Base-by-base conservation (phyloP, 371 early-diverging fungal species). In the Syncephalastrum sp. region DNA sequence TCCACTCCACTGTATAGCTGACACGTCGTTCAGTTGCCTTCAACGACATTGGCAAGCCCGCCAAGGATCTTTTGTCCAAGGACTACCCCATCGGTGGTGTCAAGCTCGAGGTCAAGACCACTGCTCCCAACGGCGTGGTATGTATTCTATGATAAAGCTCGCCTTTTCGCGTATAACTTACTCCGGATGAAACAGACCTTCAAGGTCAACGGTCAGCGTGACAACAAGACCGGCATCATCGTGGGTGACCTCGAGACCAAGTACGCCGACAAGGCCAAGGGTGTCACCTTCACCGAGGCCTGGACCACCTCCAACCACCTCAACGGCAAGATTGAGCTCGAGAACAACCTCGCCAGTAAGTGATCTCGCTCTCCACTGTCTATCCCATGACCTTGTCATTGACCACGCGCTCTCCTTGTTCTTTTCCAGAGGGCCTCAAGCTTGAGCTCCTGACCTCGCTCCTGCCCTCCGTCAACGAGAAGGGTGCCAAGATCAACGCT, bases 21-120 rank as follows among this genome's bases (percentile, higher is more conserved):
- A 33, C 7, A 33, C 38, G 38, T 33, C 38, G 46, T 47, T 42
- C 57, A 78, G 86, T 82, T 71, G 79, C 79, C 72, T 98, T 90
- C 87, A 81, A 89, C 64, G 98, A 98, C 81, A 84, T 98, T 69
- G 92, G 92, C 84, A 97, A 97, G 87, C 71, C 90, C 70, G 83
- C 92, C 85, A 91, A 89, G 81, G 98, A 98, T 79, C 85, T 98
- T 69, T 85, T 97, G 68, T 82, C 85, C 82, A 96, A 97, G 86
- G 98, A 98, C 82, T 97, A 83, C 81, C 96, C 97, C 65, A 85
- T 91, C 62, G 96, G 95, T 62, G 81, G 87, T 59, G 88, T 91
- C 68, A 96, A 95, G 88, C 91, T 97, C 65, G 99, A 98, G 77
- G 91, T 94, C 75, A 95, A 96, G 90, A 93, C 95, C 72, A 86